These are phyloP conservation scores for Parastagonospora avenae DNA, from an alignment of 2,329 filamentous ascomycete species.

Conservation along the genomic window DNA sequence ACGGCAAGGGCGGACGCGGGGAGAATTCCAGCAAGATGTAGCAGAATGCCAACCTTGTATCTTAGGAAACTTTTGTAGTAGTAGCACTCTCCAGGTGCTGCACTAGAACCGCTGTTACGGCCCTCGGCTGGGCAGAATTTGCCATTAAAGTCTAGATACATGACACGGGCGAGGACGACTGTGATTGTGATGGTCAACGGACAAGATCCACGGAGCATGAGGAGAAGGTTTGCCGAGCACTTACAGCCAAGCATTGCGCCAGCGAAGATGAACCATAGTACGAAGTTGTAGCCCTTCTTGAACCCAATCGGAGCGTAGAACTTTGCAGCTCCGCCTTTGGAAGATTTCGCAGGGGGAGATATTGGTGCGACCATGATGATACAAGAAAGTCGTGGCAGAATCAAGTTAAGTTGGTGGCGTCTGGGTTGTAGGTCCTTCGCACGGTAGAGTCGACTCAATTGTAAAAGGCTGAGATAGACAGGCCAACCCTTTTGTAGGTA, in stretches of 20 bases:
- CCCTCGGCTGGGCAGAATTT: constrained; percentile 21
- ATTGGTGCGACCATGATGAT: constrained; percentile 19
- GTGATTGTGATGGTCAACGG: no score
- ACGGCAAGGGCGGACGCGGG: constrained; percentile 48
- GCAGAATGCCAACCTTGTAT: constrained; percentile 47
- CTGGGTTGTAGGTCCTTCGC: no score
- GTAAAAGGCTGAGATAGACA: no score
- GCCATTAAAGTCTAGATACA: constrained; percentile 55
- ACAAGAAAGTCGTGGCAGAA: no score
- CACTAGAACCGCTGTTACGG: constrained; percentile 17
- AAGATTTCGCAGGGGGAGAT: constrained; percentile 10
- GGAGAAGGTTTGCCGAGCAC: no score
- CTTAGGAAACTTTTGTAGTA: constrained; percentile 42
- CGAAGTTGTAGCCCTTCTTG: constrained; percentile 62
- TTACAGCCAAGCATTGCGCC: constrained; percentile 28
- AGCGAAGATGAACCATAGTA: constrained; percentile 50
- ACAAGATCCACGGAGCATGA: no score
- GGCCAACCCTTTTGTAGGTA: no score
- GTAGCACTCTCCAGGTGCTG: constrained; percentile 53
- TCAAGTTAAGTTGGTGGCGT: no score
- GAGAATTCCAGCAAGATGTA: constrained; percentile 51
- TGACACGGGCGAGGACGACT: constrained; percentile 56
- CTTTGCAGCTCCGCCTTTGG: constrained; percentile 14
- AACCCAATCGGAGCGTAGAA: constrained; percentile 57
- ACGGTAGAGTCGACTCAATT: no score